Conservation (phyloP, 1,139 yeast genomes). For the Magnusiomyces ingens region DNA sequence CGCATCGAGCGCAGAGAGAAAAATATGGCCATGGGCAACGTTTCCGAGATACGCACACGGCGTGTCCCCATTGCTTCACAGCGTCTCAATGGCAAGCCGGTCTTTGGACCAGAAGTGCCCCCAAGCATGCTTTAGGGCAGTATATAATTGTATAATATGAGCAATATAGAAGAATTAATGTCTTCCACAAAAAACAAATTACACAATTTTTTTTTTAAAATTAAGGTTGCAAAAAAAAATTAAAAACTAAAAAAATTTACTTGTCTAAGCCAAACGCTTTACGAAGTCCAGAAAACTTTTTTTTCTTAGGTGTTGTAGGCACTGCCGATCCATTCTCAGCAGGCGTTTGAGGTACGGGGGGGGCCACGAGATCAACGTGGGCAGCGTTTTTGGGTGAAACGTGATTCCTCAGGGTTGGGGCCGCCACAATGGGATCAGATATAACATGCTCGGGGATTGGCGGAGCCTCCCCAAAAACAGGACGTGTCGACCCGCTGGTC, state of each 20-base stretch:
- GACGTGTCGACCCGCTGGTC: neutral
- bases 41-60: neutral
- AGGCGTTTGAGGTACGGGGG: neutral
- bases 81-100: constrained; percentile 3
- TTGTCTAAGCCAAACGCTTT: constrained; percentile 25
- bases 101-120: constrained; percentile 7
- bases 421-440: too few species aligned
- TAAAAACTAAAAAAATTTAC: constrained; percentile 6
- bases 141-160: neutral
- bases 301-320: constrained; percentile 21
- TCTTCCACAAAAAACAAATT: constrained; percentile 9
- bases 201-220: constrained; percentile 7
- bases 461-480: neutral
- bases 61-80: neutral
- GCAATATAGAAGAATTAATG: constrained; percentile 4
- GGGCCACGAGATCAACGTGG: neutral
- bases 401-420: neutral
- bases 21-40: too few species aligned
- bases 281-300: constrained; percentile 27
- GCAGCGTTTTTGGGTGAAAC: neutral
- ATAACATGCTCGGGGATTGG: too few species aligned
- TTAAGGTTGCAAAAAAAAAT: neutral
- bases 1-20: too few species aligned
- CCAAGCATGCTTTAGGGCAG: neutral
- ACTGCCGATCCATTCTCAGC: constrained; percentile 5